phyloP scores from a whole-genome alignment of 169 alveolate genomes.

The Plasmodium knowlesi region DNA sequence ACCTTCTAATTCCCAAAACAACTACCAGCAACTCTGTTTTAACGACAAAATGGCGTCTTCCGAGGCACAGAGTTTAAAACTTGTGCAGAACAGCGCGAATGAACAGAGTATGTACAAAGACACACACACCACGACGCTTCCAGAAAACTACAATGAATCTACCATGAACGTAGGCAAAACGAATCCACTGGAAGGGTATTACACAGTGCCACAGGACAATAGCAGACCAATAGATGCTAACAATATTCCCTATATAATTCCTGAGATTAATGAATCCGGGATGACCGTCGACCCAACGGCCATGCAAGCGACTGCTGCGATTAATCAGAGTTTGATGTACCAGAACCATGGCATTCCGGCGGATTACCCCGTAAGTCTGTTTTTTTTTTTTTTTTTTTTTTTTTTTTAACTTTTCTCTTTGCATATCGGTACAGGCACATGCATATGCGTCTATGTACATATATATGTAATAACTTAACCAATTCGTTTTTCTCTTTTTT shows the following conservation, averaged over 20 bases:
- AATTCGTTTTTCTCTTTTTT: constrained; percentile 6
- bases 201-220: constrained; percentile 56
- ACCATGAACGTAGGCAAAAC: constrained; percentile 13
- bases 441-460: neutral
- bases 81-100: constrained; percentile 13
- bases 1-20: constrained; percentile 19
- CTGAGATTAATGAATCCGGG: constrained; percentile 46
- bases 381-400: neutral
- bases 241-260: constrained; percentile 56
- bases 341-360: constrained; percentile 59
- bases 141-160: constrained; percentile 52
- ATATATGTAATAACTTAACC: neutral
- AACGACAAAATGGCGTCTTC: constrained; percentile 52
- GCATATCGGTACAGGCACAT: neutral
- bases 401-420: neutral
- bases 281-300: constrained; percentile 57
- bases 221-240: constrained; percentile 40
- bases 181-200: constrained; percentile 39
- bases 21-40: neutral
- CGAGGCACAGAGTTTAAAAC: constrained; percentile 43
- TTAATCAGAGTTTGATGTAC: constrained; percentile 72
- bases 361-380: constrained; percentile 62
- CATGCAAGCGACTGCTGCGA: constrained; percentile 75
- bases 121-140: constrained; percentile 19
- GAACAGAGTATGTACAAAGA: constrained; percentile 38